Conservation (phyloP, 2,329 filamentous ascomycete species). For the Coleophoma crateriformis region DNA sequence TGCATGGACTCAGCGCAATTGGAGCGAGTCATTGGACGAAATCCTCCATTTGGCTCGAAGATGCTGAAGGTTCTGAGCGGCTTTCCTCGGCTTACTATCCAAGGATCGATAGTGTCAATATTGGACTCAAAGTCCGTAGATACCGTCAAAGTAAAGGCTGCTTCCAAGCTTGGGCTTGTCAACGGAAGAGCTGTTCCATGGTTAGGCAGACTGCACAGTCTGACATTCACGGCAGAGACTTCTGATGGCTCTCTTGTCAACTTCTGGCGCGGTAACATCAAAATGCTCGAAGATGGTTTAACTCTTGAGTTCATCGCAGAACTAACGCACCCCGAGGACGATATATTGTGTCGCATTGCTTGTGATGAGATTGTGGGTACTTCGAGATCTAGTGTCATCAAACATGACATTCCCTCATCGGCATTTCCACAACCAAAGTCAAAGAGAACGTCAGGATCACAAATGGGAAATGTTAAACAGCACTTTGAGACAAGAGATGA, state of each 20-base stretch:
- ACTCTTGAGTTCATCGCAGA: constrained; percentile 54
- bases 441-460: neutral
- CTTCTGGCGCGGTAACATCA: constrained; percentile 60
- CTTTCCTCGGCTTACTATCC: constrained; percentile 58
- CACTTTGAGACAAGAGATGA: constrained; percentile 10
- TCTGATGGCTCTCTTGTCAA: constrained; percentile 64
- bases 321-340: constrained; percentile 46
- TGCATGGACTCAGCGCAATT: constrained; percentile 64
- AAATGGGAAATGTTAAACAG: neutral
- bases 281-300: constrained; percentile 52
- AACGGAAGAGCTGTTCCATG: constrained; percentile 64
- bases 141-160: constrained; percentile 53
- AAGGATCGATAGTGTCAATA: constrained; percentile 27
- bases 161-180: constrained; percentile 62
- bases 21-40: constrained; percentile 69
- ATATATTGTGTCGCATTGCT: constrained; percentile 64
- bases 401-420: constrained; percentile 26
- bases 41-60: constrained; percentile 76
- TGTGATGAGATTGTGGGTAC: constrained; percentile 80
- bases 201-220: constrained; percentile 56
- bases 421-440: constrained; percentile 22
- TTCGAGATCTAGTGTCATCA: constrained; percentile 15
- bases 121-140: constrained; percentile 27
- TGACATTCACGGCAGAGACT: constrained; percentile 71
- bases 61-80: constrained; percentile 57